phyloP scores from a whole-genome alignment of 495 filamentous ascomycete genomes.

The Polyplosphaeria fusca region DNA sequence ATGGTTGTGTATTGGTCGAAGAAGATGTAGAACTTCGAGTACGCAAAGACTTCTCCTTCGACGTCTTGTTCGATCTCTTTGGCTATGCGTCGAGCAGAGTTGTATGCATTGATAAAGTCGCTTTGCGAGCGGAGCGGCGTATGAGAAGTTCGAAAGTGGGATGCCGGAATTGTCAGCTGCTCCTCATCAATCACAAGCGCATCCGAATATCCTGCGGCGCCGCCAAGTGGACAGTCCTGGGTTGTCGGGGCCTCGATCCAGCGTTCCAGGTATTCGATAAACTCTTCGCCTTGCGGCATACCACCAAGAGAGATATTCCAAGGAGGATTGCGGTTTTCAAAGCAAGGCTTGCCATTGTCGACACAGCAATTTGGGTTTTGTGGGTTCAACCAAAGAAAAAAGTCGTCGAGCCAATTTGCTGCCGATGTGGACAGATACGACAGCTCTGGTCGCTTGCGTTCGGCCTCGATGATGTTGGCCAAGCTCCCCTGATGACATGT shows the following conservation, averaged over 20 bases:
- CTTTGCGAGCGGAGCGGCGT: constrained; percentile 78
- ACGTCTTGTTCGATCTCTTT: constrained; percentile 64
- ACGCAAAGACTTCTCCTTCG: constrained; percentile 81
- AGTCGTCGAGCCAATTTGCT: constrained; percentile 96
- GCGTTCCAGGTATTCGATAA: constrained; percentile 74
- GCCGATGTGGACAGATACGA: constrained; percentile 91
- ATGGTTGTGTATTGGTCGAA: constrained; percentile 95
- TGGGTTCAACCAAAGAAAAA: constrained; percentile 92
- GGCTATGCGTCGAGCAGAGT: constrained; percentile 86
- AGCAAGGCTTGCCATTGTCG: constrained; percentile 65
- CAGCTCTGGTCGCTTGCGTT: constrained; percentile 82
- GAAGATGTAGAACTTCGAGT: constrained; percentile 96
- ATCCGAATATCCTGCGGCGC: constrained; percentile 79
- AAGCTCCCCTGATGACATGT: constrained; percentile 81
- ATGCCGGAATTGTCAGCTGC: constrained; percentile 64
- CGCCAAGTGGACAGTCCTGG: constrained; percentile 80
- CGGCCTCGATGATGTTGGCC: constrained; percentile 83
- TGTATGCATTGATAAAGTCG: constrained; percentile 92
- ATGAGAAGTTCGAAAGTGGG: constrained; percentile 88
- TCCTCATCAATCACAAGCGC: constrained; percentile 76
- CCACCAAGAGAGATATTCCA: constrained; percentile 87
- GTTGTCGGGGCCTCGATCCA: constrained; percentile 80
- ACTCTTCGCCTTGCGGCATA: constrained; percentile 90
- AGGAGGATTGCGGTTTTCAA: constrained; percentile 65
- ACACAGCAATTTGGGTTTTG: constrained; percentile 73